Conservation (phyloP, 2,329 filamentous ascomycete genomes). For the Xylaria sp. region DNA sequence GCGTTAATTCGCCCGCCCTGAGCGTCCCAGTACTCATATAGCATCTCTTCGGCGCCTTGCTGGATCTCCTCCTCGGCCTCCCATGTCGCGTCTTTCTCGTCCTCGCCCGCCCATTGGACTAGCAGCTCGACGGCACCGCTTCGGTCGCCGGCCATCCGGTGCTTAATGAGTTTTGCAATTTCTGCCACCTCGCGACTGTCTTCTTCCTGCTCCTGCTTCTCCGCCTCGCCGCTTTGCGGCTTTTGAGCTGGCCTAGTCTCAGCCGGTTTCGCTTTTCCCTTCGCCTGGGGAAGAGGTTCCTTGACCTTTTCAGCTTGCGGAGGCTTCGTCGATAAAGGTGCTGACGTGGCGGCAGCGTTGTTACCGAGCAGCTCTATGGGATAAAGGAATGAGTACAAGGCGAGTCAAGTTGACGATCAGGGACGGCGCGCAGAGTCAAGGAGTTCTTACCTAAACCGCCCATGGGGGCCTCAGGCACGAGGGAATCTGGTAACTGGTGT, state of each 20-base stretch:
- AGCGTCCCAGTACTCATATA: conserved; percentile 51
- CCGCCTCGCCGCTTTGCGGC: conserved; percentile 14
- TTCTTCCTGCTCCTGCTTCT: conserved; percentile 35
- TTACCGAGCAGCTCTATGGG: conserved; percentile 26
- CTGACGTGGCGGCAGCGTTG: conserved; percentile 7
- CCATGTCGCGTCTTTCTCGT: conserved; percentile 48
- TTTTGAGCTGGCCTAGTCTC: conserved; percentile 12
- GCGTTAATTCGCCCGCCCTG: conserved; percentile 48
- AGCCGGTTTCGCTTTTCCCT: conserved; percentile 36
- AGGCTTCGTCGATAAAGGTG: conserved; percentile 15
- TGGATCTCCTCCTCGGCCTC: conserved; percentile 52
- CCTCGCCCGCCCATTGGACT: conserved; percentile 49
- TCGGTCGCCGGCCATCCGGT: conserved; percentile 41
- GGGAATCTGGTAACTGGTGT: conserved; percentile 30
- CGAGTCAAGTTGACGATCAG: background rate
- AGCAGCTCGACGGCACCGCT: conserved; percentile 48
- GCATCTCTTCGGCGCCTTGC: conserved; percentile 47
- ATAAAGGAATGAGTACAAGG: conserved; percentile 8
- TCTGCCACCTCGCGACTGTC: conserved; percentile 46
- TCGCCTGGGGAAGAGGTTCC: conserved; percentile 25
- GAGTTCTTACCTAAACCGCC: conserved; percentile 42
- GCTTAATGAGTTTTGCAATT: conserved; percentile 45
- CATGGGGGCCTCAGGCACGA: conserved; percentile 48
- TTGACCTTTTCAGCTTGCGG: conserved; percentile 21
- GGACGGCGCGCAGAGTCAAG: background rate